A percentile compares a stretch with the other conserved stretches of the same genome.
Evolutionary conservation across 306 rosid species (phyloP).

Genomic region (Macrotyloma uniflorum): DNA sequence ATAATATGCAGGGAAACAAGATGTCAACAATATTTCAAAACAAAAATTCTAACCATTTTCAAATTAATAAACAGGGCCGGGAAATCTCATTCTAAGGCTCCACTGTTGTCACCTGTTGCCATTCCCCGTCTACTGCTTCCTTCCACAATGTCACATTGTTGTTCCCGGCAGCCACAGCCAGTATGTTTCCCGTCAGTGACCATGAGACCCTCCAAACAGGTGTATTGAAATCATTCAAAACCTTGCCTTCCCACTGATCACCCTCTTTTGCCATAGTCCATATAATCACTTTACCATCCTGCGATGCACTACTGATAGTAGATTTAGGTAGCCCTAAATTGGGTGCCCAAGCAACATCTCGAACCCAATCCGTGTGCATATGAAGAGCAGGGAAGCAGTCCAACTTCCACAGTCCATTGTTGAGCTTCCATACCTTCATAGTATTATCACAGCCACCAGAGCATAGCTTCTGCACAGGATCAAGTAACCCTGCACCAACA

Average conservation of each 20-base stretch:
- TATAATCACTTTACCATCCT: slow-evolving; percentile 79
- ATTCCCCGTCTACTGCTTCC: slow-evolving; percentile 86
- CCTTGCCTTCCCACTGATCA: slow-evolving; percentile 85
- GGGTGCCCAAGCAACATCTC: slow-evolving; percentile 94
- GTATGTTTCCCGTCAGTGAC: slow-evolving; percentile 84
- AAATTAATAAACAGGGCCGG: slow-evolving; percentile 37
- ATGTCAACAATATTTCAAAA: slow-evolving; percentile 37
- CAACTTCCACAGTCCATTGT: slow-evolving; percentile 83
- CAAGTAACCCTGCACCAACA: slow-evolving; percentile 78
- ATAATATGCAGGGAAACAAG: too few species aligned
- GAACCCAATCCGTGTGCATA: slow-evolving; percentile 86
- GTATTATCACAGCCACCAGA: slow-evolving; percentile 92
- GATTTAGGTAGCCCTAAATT: slow-evolving; percentile 90
- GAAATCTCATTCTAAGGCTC: slow-evolving; percentile 58
- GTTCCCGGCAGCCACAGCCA: slow-evolving; percentile 89
- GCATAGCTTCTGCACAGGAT: slow-evolving; percentile 86
- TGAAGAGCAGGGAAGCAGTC: slow-evolving; percentile 90
- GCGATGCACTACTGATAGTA: slow-evolving; percentile 78
- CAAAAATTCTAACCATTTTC: slow-evolving; percentile 43
- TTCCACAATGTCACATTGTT: slow-evolving; percentile 82
- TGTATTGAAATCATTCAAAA: slow-evolving; percentile 76
- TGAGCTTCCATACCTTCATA: slow-evolving; percentile 81
- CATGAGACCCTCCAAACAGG: slow-evolving; percentile 89
- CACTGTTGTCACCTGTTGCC: slow-evolving; percentile 87
- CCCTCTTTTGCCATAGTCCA: slow-evolving; percentile 91